Evolutionary conservation across 1,284 basidiomycete genomes (phyloP).

Genomic region (Stereum hirsutum): DNA sequence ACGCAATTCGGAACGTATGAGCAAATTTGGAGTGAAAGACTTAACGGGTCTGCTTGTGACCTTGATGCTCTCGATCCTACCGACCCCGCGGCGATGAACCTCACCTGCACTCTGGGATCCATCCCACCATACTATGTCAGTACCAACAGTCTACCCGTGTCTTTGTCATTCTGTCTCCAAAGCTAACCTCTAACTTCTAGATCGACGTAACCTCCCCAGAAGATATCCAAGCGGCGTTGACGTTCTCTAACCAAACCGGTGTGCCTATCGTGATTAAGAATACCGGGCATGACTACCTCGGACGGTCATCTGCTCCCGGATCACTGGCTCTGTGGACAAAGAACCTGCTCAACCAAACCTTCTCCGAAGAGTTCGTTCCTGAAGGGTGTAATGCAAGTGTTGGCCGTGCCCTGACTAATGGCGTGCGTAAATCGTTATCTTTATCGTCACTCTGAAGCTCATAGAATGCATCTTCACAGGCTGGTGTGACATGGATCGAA

Average conservation of each 20-base stretch:
- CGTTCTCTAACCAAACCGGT: slow-evolving; percentile 23
- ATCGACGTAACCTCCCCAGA: slow-evolving; percentile 16
- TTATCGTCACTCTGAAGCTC: neutral
- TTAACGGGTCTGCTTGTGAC: slow-evolving; percentile 15
- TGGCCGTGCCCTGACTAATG: slow-evolving; percentile 2
- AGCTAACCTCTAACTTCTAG: neutral
- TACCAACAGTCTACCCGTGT: neutral
- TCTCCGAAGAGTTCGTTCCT: slow-evolving; percentile 3
- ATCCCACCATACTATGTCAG: slow-evolving; percentile 21
- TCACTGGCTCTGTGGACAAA: slow-evolving; percentile 22
- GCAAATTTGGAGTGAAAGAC: slow-evolving; percentile 26
- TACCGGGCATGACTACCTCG: slow-evolving; percentile 31
- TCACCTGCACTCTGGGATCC: slow-evolving; percentile 20
- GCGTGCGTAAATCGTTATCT: slow-evolving; percentile 1
- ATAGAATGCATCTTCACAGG: slow-evolving; percentile 15
- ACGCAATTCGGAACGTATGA: neutral
- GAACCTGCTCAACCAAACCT: neutral
- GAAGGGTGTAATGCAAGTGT: slow-evolving; percentile 3
- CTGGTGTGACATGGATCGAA: slow-evolving; percentile 31
- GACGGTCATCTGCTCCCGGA: slow-evolving; percentile 22
- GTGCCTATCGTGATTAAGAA: slow-evolving; percentile 30
- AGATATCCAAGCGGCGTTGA: slow-evolving; percentile 24
- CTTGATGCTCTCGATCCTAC: slow-evolving; percentile 14
- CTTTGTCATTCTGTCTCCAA: neutral
- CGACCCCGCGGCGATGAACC: slow-evolving; percentile 17